Evolutionary conservation across 768 basidiomycete genomes (phyloP).

Genomic region (Termitomyces titanicus): DNA sequence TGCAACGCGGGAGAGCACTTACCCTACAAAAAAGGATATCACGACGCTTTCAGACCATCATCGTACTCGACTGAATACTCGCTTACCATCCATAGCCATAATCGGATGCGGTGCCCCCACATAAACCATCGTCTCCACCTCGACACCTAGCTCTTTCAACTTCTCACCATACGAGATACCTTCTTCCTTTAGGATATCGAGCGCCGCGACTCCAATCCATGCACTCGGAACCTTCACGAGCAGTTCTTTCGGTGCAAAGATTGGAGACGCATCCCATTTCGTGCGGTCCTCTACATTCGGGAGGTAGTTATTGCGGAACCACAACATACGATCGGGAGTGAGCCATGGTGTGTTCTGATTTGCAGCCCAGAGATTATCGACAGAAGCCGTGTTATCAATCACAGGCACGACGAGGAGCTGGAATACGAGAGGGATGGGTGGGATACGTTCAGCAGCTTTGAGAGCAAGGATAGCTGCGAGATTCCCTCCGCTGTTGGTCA

Average conservation of each 20-base stretch:
- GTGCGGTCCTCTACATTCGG: conserved; percentile 56
- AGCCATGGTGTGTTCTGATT: conserved; percentile 61
- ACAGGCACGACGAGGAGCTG: conserved; percentile 72
- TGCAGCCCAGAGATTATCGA: conserved; percentile 48
- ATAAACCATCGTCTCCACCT: conserved; percentile 54
- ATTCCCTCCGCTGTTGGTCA: conserved; percentile 55
- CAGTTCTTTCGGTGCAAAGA: conserved; percentile 59
- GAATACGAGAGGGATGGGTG: conserved; percentile 52
- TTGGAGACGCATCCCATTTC: conserved; percentile 68
- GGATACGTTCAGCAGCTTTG: conserved; percentile 48
- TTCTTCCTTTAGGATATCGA: conserved; percentile 67
- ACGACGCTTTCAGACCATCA: background rate
- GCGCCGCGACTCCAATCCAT: conserved; percentile 62
- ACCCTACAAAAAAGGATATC: background rate
- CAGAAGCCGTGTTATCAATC: conserved; percentile 62
- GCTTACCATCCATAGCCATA: conserved; percentile 71
- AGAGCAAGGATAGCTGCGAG: conserved; percentile 63
- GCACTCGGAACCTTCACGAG: conserved; percentile 49
- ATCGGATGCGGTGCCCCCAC: conserved; percentile 66
- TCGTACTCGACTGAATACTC: background rate
- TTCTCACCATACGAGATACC: conserved; percentile 62
- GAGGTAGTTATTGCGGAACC: conserved; percentile 70
- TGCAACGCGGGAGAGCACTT: background rate
- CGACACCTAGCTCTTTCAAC: conserved; percentile 46
- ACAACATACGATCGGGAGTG: conserved; percentile 60